Conservation (phyloP, 2,329 filamentous ascomycete genomes). For the Stagonosporopsis cucurbitacearum region DNA sequence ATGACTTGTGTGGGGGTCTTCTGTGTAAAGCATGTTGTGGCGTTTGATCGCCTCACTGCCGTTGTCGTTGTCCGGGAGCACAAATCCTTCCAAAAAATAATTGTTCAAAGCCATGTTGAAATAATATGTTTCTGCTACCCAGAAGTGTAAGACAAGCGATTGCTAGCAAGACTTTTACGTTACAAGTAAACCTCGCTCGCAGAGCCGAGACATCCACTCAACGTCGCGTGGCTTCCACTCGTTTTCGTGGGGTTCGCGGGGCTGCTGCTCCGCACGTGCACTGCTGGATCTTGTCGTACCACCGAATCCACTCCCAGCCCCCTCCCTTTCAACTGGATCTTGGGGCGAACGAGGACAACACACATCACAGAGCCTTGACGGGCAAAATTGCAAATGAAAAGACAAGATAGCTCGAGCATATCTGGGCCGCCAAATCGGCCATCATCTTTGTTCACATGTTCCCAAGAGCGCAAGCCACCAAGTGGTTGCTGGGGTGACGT, state of each 20-base stretch:
- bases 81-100: background rate
- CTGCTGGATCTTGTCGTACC: slow-evolving; percentile 4
- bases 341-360: background rate
- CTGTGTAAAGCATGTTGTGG: background rate
- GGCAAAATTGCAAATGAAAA: background rate
- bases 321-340: slow-evolving; percentile 6
- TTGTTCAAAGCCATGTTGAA: background rate
- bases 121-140: background rate
- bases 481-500: slow-evolving; percentile 14
- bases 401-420: background rate
- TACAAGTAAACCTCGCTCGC: background rate
- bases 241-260: slow-evolving; percentile 3
- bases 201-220: background rate
- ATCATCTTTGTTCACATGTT: slow-evolving; percentile 5
- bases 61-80: background rate
- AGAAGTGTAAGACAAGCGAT: background rate
- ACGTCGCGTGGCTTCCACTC: background rate
- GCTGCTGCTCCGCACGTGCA: slow-evolving; percentile 6
- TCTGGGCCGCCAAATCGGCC: slow-evolving; percentile 1
- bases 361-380: background rate
- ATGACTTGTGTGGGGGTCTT: too few relatives aligned
- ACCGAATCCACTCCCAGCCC: slow-evolving; percentile 7
- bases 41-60: background rate
- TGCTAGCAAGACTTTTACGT: background rate
- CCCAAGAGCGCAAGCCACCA: slow-evolving; percentile 4